phyloP scores from a whole-genome alignment of 1,139 yeast species.

The Hansenula lynferdii region DNA sequence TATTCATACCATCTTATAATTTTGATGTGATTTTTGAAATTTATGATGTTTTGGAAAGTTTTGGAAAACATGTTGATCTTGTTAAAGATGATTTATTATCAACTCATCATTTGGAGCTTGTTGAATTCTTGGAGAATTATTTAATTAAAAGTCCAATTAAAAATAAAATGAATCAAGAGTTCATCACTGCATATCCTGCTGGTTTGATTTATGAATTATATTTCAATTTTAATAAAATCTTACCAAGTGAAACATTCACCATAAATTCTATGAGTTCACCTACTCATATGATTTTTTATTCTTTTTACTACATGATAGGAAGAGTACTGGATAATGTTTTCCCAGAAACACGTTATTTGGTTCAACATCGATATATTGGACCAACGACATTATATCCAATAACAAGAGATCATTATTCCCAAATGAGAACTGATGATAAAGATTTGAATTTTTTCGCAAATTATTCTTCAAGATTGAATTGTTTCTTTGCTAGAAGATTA shows the following conservation, averaged over 20 bases:
- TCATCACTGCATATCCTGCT: conserved; percentile 15
- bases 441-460: conserved; percentile 11
- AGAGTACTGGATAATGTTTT: conserved; percentile 19
- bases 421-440: conserved; percentile 1
- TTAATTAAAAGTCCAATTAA: conserved; percentile 2
- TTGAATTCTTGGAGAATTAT: conserved; percentile 7
- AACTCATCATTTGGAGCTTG: conserved; percentile 6
- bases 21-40: conserved; percentile 15
- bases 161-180: conserved; percentile 2
- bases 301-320: conserved; percentile 11
- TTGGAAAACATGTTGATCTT: neutral
- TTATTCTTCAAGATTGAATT: conserved; percentile 14
- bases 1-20: conserved; percentile 17
- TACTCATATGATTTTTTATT: conserved; percentile 14
- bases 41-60: neutral
- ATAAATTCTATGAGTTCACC: conserved; percentile 6
- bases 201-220: conserved; percentile 9
- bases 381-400: conserved; percentile 18
- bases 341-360: conserved; percentile 18
- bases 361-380: conserved; percentile 18
- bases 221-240: conserved; percentile 9
- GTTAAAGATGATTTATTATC: conserved; percentile 10
- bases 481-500: conserved; percentile 17
- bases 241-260: conserved; percentile 17
- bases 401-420: neutral